Evolutionary conservation across 257 asterid genomes (phyloP).

Genomic region (Craterostigma plantagineum): DNA sequence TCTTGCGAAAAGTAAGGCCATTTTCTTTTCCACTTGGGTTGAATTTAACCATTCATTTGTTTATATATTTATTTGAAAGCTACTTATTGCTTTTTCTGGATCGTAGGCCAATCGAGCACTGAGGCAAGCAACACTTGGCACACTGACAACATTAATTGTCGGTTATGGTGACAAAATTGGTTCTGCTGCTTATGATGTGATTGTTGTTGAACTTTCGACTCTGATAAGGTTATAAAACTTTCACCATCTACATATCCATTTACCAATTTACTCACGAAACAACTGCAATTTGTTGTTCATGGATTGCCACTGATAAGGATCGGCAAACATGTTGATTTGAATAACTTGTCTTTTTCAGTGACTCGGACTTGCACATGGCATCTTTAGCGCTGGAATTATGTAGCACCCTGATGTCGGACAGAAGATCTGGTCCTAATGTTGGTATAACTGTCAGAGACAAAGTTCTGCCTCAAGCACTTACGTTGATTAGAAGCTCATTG

Average conservation of each 20-base stretch:
- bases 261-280: no score
- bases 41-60: constrained; percentile 4
- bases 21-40: constrained; percentile 2
- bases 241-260: no score
- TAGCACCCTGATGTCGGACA: constrained; percentile 90
- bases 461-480: constrained; percentile 93
- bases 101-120: constrained; percentile 88
- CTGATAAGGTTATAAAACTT: constrained; percentile 53
- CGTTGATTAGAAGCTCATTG: constrained; percentile 68
- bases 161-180: constrained; percentile 91
- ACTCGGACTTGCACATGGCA: constrained; percentile 94
- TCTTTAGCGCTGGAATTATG: constrained; percentile 92
- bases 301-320: background rate
- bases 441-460: constrained; percentile 81
- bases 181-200: constrained; percentile 83
- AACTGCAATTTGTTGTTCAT: background rate
- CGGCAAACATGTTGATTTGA: background rate
- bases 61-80: background rate
- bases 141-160: constrained; percentile 74
- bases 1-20: constrained; percentile 62
- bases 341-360: constrained; percentile 36
- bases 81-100: constrained; percentile 11
- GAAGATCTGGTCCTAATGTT: constrained; percentile 77
- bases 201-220: constrained; percentile 82
- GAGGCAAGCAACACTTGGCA: constrained; percentile 91